Conservation (phyloP, 768 basidiomycete genomes). For the Daedaleopsis sinensis region DNA sequence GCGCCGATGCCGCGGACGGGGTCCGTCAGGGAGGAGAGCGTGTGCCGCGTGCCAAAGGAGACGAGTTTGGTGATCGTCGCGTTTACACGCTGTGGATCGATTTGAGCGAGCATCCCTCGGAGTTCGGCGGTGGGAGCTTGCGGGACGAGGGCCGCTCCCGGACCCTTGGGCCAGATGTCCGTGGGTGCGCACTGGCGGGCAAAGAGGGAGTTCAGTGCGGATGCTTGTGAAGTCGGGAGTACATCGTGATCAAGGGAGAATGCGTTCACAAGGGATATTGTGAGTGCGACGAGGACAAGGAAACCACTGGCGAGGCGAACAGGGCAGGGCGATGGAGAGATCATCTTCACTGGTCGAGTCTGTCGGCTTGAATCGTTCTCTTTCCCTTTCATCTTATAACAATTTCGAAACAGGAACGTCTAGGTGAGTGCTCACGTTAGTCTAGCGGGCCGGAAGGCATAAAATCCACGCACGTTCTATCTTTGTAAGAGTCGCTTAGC, state of each 20-base stretch:
- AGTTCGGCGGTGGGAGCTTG: constrained; percentile 50
- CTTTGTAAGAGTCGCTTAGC: too few species aligned
- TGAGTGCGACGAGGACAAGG: constrained; percentile 15
- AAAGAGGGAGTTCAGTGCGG: constrained; percentile 10
- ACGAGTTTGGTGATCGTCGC: constrained; percentile 54
- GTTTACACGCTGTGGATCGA: constrained; percentile 48
- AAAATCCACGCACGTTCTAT: too few species aligned
- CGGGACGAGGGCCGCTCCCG: constrained; percentile 43
- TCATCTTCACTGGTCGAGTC: not conserved
- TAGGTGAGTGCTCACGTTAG: too few species aligned
- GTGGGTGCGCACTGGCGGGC: constrained; percentile 24
- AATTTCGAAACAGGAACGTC: too few species aligned
- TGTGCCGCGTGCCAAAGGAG: constrained; percentile 58
- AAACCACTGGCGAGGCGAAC: constrained; percentile 1
- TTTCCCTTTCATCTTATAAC: not conserved
- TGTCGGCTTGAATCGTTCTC: not conserved
- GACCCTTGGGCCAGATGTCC: constrained; percentile 53
- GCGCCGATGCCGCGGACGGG: constrained; percentile 58
- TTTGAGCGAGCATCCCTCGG: constrained; percentile 45
- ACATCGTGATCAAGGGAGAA: not conserved
- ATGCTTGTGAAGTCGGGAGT: constrained; percentile 1
- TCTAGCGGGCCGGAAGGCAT: too few species aligned
- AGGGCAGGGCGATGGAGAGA: constrained; percentile 6
- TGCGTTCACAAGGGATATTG: constrained; percentile 8
- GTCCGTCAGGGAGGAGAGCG: constrained; percentile 55